These are phyloP conservation scores for Ophiostoma novo-ulmi DNA, from an alignment of 2,329 filamentous ascomycete species.

Conservation along the genomic window DNA sequence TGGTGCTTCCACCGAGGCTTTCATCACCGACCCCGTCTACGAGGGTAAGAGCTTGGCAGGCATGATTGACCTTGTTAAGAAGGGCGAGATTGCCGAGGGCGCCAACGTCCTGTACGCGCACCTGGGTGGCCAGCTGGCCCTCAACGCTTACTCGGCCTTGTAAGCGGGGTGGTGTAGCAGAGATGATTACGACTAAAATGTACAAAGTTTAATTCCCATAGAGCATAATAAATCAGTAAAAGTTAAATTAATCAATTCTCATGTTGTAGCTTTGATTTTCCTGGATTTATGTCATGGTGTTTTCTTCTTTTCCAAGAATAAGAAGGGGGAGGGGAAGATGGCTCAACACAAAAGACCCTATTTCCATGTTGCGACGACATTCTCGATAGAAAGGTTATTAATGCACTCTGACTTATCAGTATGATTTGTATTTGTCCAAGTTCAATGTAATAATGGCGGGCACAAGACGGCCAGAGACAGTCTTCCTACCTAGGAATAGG, in stretches of 20 bases:
- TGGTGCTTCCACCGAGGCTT: constrained; percentile 62
- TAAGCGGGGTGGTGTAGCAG: constrained; percentile 12
- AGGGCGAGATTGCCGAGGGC: constrained; percentile 52
- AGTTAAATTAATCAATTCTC: background rate
- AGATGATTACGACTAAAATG: constrained; percentile 13
- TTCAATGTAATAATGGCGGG: background rate
- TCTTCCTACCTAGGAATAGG: background rate
- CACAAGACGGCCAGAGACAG: background rate
- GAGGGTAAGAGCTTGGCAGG: constrained; percentile 71
- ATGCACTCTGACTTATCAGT: background rate
- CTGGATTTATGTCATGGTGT: no score
- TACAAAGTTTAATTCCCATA: constrained; percentile 6
- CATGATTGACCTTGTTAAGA: constrained; percentile 62
- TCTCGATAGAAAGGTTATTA: background rate
- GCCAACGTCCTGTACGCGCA: constrained; percentile 69
- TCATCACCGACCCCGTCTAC: constrained; percentile 72
- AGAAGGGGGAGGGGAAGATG: no score
- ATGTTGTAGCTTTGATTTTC: background rate
- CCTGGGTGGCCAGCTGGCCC: constrained; percentile 62
- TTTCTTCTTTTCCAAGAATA: no score
- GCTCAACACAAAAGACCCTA: background rate
- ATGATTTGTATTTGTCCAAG: background rate
- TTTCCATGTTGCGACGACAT: background rate
- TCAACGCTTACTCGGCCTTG: constrained; percentile 60
- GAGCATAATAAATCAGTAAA: constrained; percentile 12